phyloP scores from a whole-genome alignment of 1,139 yeast genomes.

The Blastobotrys ciferrii region DNA sequence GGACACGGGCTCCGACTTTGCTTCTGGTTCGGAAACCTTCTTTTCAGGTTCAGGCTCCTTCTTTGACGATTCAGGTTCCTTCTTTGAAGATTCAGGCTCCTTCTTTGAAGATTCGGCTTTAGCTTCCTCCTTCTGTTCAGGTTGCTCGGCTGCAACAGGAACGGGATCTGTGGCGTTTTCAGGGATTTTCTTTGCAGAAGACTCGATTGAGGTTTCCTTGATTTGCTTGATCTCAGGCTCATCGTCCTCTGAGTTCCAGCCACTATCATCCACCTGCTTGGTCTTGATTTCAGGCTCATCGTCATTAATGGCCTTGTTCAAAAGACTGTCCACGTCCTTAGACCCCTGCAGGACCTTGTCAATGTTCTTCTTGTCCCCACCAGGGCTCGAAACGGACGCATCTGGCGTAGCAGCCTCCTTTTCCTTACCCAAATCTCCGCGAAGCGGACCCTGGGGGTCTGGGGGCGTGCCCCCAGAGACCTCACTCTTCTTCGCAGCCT shows the following conservation, averaged over 20 bases:
- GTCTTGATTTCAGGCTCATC: constrained; percentile 35
- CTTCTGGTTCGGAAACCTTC: not conserved
- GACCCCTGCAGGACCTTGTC: constrained; percentile 48
- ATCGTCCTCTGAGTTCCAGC: constrained; percentile 32
- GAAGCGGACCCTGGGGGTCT: constrained; percentile 8
- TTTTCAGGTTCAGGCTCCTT: not conserved
- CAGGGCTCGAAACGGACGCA: constrained; percentile 27
- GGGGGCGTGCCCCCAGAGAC: too few relatives aligned
- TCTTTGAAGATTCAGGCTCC: constrained; percentile 3
- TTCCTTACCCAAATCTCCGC: too few relatives aligned
- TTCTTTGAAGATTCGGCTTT: constrained; percentile 12
- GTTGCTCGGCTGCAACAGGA: not conserved
- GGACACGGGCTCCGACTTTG: constrained; percentile 2
- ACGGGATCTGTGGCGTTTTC: not conserved
- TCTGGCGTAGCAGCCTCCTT: constrained; percentile 25
- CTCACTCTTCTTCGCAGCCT: too few relatives aligned
- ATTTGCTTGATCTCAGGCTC: constrained; percentile 15
- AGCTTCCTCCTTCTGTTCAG: not conserved
- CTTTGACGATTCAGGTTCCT: constrained; percentile 16
- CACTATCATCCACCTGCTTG: constrained; percentile 24
- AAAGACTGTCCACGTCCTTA: constrained; percentile 48
- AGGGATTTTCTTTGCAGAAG: constrained; percentile 1
- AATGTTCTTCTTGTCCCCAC: constrained; percentile 37
- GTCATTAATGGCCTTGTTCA: constrained; percentile 53
- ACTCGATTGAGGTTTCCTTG: constrained; percentile 11